These are phyloP conservation scores for Mortierella sp. DNA, from an alignment of 371 early-diverging fungal species.

Conservation along the genomic window DNA sequence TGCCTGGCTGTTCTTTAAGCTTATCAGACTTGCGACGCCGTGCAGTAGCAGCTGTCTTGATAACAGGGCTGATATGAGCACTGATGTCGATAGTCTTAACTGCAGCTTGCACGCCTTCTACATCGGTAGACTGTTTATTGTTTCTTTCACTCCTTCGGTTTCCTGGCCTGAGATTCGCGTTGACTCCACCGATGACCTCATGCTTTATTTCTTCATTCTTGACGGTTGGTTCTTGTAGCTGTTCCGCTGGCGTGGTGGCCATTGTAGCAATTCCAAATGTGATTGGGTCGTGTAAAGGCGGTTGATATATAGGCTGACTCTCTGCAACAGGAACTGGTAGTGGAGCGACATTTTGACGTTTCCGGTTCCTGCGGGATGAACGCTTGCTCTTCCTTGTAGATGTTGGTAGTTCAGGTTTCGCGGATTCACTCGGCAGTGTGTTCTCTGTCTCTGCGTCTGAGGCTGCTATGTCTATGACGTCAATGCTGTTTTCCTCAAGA, in stretches of 20 bases:
- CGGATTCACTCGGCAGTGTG: not conserved
- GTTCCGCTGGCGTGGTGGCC: not conserved
- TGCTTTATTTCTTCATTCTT: not conserved
- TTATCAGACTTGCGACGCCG: not conserved
- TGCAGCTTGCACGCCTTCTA: not conserved
- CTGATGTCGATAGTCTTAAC: not conserved
- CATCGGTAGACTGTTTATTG: not conserved
- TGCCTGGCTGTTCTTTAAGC: not conserved
- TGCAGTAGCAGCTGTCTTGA: not conserved
- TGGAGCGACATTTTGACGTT: not conserved
- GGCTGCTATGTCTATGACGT: not conserved
- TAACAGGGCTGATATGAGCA: not conserved
- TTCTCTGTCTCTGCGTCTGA: not conserved
- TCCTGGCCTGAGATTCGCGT: not conserved
- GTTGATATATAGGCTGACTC: not conserved
- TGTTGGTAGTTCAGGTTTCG: not conserved
- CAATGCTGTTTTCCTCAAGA: conserved; percentile 6
- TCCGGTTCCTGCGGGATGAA: not conserved
- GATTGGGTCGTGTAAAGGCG: not conserved
- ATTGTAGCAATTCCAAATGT: not conserved
- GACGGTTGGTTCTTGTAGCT: not conserved
- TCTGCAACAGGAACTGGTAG: not conserved
- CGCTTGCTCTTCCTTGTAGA: not conserved
- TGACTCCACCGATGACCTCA: not conserved
- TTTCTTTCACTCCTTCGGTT: not conserved